Base-by-base conservation (phyloP, 225 moss, liverwort and hornwort genomes). In the Straminergon stramineum region DNA sequence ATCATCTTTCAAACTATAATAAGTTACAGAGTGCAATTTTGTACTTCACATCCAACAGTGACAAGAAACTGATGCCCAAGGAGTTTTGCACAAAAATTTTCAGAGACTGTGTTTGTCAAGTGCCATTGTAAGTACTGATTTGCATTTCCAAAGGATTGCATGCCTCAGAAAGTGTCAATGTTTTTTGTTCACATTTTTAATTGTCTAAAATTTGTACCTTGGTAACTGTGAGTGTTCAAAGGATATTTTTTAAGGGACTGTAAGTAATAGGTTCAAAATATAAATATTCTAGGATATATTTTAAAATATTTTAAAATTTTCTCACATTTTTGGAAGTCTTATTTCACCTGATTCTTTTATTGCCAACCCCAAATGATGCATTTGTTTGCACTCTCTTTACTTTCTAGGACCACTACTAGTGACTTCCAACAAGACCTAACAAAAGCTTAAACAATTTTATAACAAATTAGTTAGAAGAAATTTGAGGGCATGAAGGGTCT, bases 121-220 rank as follows among this genome's bases (percentile, higher is more conserved):
- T 0, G 9, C 15, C 26, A 5, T 15, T 71, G 15, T 2, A 8
- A 15, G 15, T 41, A 39, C 7, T 41, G 8, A 41, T 43, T 27
- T 73, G 73, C 73, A 73, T 17, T 73, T 27, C 9, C 73, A 43
- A 43, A 73, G 16, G 16, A 73, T 15, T 9, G 15, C 17, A 15
- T 3, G 5, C 16, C 28, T 43, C 27, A 26, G 22, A 7, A 24
- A 70, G 39, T 70, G 39, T 24, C 7, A 69, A 39, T 70, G 11
- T 1, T 0, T 69, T 69, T 22, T 69, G 48, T 48, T 48, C 8
- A 48, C 48, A 7, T 3, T 3, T 2, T 0, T 11, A 68, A 11
- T 19, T 68, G 7, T n/a, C 39, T n/a, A 39, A 39, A 39, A 69
- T 23, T 13, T 69, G 4, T 39, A n/a, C 13, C 1, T 13, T 2